These are phyloP conservation scores for Viridothelium virens DNA, from an alignment of 495 filamentous ascomycete species.

Conservation along the genomic window DNA sequence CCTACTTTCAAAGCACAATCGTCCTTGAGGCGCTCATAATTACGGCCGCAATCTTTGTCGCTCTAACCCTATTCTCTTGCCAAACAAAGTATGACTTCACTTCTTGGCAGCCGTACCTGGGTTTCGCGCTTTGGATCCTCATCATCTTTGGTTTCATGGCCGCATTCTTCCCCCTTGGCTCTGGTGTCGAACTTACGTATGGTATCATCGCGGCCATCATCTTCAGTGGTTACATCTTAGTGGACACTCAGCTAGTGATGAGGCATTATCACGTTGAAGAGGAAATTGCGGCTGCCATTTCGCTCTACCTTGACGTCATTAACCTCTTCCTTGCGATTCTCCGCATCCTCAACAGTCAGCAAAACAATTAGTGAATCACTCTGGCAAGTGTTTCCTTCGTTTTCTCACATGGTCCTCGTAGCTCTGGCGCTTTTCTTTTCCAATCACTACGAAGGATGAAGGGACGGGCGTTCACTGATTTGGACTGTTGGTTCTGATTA, in stretches of 20 bases:
- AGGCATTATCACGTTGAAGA: slow-evolving; percentile 95
- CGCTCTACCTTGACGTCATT: slow-evolving; percentile 91
- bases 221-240: slow-evolving; percentile 88
- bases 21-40: slow-evolving; percentile 87
- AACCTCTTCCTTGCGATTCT: slow-evolving; percentile 94
- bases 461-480: neutral
- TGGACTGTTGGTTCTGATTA: neutral
- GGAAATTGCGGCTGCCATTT: slow-evolving; percentile 94
- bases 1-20: slow-evolving; percentile 70
- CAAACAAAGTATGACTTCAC: slow-evolving; percentile 99
- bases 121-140: slow-evolving; percentile 79
- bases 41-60: slow-evolving; percentile 87
- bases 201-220: slow-evolving; percentile 71
- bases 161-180: slow-evolving; percentile 72
- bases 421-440: neutral
- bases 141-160: slow-evolving; percentile 88
- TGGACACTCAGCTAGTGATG: slow-evolving; percentile 83
- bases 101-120: slow-evolving; percentile 80
- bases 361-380: slow-evolving; percentile 59
- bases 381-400: neutral
- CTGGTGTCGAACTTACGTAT: slow-evolving; percentile 74
- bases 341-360: slow-evolving; percentile 80
- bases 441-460: neutral
- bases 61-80: slow-evolving; percentile 88
- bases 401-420: neutral